These are phyloP conservation scores for Fomitopsis schrenkii DNA, from an alignment of 1,284 basidiomycete species.

Conservation along the genomic window DNA sequence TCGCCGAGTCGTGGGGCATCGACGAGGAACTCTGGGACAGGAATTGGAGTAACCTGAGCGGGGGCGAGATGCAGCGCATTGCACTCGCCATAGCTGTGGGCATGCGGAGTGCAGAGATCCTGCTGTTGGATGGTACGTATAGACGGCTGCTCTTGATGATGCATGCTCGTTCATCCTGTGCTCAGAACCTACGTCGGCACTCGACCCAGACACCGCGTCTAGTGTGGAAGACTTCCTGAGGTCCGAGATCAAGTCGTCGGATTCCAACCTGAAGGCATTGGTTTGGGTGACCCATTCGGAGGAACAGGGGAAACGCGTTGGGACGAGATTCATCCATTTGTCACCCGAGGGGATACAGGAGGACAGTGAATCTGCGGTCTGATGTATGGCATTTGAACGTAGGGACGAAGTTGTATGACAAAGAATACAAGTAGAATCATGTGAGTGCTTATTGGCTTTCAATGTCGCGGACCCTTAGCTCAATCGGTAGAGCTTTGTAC, in stretches of 20 bases:
- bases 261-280: slow-evolving; percentile 61
- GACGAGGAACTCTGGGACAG: slow-evolving; percentile 69
- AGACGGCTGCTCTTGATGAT: neutral
- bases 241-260: slow-evolving; percentile 42
- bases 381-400: no score
- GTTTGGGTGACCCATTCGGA: slow-evolving; percentile 87
- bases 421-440: no score
- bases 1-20: slow-evolving; percentile 69
- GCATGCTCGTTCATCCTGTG: neutral
- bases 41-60: slow-evolving; percentile 74
- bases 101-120: slow-evolving; percentile 68
- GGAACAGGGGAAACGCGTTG: slow-evolving; percentile 72
- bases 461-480: slow-evolving; percentile 36
- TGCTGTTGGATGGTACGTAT: slow-evolving; percentile 77
- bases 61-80: slow-evolving; percentile 82
- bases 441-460: no score
- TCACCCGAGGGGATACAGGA: slow-evolving; percentile 44
- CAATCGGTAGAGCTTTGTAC: slow-evolving; percentile 48
- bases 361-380: slow-evolving; percentile 28
- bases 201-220: slow-evolving; percentile 66
- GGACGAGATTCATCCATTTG: slow-evolving; percentile 62
- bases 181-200: slow-evolving; percentile 81
- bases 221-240: slow-evolving; percentile 63
- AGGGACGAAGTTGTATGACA: no score
- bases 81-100: slow-evolving; percentile 72